Conservation (phyloP, 441 rosid species). For the Gossypium gossypioides region DNA sequence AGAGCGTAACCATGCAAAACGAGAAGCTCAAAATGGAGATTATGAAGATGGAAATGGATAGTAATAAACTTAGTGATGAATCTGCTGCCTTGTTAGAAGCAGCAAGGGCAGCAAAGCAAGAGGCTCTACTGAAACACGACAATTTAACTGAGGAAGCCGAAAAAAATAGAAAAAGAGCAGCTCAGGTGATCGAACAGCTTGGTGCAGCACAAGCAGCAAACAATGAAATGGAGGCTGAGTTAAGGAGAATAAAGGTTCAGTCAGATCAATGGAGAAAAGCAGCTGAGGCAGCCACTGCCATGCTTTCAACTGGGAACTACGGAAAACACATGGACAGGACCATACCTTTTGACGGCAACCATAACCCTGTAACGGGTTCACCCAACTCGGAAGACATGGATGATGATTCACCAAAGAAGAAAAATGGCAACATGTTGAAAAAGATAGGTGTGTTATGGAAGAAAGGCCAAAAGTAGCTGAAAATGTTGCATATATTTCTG, state of each 20-base stretch:
- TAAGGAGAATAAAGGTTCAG: conserved; percentile 85
- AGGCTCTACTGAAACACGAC: conserved; percentile 51
- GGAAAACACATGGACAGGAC: conserved; percentile 59
- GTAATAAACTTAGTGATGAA: conserved; percentile 30
- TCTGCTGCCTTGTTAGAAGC: conserved; percentile 32
- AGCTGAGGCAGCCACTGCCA: conserved; percentile 87
- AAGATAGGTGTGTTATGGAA: conserved; percentile 82
- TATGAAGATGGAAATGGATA: conserved; percentile 37
- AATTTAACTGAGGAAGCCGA: conserved; percentile 61
- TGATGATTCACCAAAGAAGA: conserved; percentile 82
- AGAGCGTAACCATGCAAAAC: conserved; percentile 36
- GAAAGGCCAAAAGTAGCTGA: conserved; percentile 63
- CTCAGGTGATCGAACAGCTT: conserved; percentile 54
- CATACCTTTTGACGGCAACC: conserved; percentile 43
- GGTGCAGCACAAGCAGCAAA: conserved; percentile 76
- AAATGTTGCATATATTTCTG: conserved; percentile 1
- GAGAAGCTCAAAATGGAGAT: conserved; percentile 48
- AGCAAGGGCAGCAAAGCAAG: conserved; percentile 46
- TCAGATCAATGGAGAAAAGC: conserved; percentile 99
- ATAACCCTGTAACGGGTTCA: conserved; percentile 41
- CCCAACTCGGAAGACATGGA: conserved; percentile 72
- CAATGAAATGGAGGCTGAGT: conserved; percentile 69
- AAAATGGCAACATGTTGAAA: conserved; percentile 77
- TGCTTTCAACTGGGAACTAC: conserved; percentile 60
- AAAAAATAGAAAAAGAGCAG: conserved; percentile 54